Conservation (phyloP, 179 eudicot genomes). For the Silene coronaria region DNA sequence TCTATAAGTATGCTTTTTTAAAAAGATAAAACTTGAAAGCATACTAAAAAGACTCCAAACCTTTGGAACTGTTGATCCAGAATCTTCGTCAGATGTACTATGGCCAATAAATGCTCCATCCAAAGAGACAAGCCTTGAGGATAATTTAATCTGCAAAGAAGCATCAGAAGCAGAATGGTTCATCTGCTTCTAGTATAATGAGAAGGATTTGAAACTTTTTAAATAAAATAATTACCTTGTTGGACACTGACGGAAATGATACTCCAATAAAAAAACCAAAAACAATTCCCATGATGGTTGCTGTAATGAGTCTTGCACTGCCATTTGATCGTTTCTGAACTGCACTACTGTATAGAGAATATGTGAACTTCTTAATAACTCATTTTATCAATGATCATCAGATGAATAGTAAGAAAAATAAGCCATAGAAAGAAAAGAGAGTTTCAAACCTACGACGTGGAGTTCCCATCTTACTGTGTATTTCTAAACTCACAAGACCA, state of each 20-base stretch:
- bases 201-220: neutral
- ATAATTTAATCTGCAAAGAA: constrained; percentile 58
- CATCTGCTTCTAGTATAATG: neutral
- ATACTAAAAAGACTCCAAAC: constrained; percentile 16
- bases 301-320: constrained; percentile 50
- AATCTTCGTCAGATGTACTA: constrained; percentile 24
- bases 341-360: constrained; percentile 44
- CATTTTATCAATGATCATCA: neutral
- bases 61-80: constrained; percentile 36
- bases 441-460: constrained; percentile 64
- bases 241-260: constrained; percentile 72
- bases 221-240: constrained; percentile 42
- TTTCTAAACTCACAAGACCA: constrained; percentile 35
- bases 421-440: constrained; percentile 3
- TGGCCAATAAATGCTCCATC: constrained; percentile 40
- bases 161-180: constrained; percentile 12
- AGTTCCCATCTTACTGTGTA: constrained; percentile 50
- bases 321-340: constrained; percentile 60
- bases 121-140: constrained; percentile 52
- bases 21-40: neutral
- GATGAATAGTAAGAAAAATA: neutral
- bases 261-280: constrained; percentile 83
- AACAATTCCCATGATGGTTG: constrained; percentile 69
- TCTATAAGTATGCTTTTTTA: neutral
- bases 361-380: neutral